Evolutionary conservation across 2,329 filamentous ascomycete species (phyloP), one percentile per base, ranked within the genome.

Genomic region (Daldinia eschscholtzii): DNA sequence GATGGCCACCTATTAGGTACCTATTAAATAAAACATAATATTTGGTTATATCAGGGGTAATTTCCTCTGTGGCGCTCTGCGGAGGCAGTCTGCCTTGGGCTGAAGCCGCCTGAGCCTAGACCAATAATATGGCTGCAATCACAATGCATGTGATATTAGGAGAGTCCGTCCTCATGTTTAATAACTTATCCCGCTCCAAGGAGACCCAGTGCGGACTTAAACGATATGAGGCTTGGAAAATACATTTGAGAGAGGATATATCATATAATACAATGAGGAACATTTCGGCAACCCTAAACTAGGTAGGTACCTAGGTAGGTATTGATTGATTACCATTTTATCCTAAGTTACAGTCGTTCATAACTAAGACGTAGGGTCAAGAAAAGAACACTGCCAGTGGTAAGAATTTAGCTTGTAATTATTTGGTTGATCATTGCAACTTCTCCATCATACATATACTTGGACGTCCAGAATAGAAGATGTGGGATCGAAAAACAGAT

Each of bases 21-120:
- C 3, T 33, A 33, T 10, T 6, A 10, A 37, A 13, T 30, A 23
- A 23, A 23, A 23, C 30, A 33, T 33, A 1, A 6, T 4, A 33
- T 33, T 10, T 33, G 6, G 23, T 35, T n/a, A 10, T 18, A 23
- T 30, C 37, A 42, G n/a, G 18, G 41, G 18, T 4, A 12, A 6
- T 50, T 50, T 5, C 37, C 42, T 48, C 13, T 30, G 13, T 6
- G 6, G 35, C 46, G 44, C 55, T 53, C 61, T 58, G 61, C 44
- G 42, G 61, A 42, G 52, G 23, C 52, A 23, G n/a, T 39, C 52
- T 39, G 52, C 52, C 52, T 56, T 56, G 52, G 39, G 5, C 39
- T 13, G 33, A 41, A 6, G 35, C 33, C 41, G 52, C 30, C 28
- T 5, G 41, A n/a, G 4, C 9, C 37, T 48, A 15, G 23, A 23